Evolutionary conservation across 169 alveolate species (phyloP), one percentile per base, ranked within the genome.

Genomic region (Eimeria maxima): DNA sequence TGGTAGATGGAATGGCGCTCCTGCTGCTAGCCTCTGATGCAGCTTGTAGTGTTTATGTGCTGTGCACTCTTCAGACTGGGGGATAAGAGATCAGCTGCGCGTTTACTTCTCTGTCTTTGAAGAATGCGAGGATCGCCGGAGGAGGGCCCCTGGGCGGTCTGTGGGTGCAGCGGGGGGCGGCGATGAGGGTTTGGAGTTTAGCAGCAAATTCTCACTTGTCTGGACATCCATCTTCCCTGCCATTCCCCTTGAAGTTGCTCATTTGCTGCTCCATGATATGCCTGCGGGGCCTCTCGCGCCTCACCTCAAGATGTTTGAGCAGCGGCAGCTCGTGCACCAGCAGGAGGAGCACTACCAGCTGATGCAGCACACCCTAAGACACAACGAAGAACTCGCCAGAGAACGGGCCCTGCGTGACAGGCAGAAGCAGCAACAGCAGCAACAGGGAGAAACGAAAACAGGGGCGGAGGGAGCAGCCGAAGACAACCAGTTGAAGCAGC

Each of bases 341-440:
- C 90, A 81, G 74, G 90, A 81, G 29, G 90, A 81, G 90, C 90
- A 81, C 44, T 73, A 81, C 74, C 90, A 81, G 50, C 73, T 45
- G 90, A 38, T 81, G 44, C 67, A 53, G 55, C 90, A 47, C 45
- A 81, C 53, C 27, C 90, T n/a, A 42, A 60, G 90, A 10, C 73
- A 81, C 73, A 74, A 81, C 44, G 90, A 81, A 5, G 90, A 81
- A n/a, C 73, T 81, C 47, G 90, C 90, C 57, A 42, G 90, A 22
- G 73, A 81, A 10, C 90, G 73, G 3, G 71, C 90, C 71, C 44
- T 27, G 29, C 90, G 90, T 24, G 24, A 53, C 24, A 16, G n/a
- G 50, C 33, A 29, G 90, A 65, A 81, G 90, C 74, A 81, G 71
- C 87, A 42, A n/a, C 53, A 53, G 53, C 88, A 78, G 65, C 65